Conservation (phyloP, 2,329 filamentous ascomycete genomes). For the Exserohilum rostratum region DNA sequence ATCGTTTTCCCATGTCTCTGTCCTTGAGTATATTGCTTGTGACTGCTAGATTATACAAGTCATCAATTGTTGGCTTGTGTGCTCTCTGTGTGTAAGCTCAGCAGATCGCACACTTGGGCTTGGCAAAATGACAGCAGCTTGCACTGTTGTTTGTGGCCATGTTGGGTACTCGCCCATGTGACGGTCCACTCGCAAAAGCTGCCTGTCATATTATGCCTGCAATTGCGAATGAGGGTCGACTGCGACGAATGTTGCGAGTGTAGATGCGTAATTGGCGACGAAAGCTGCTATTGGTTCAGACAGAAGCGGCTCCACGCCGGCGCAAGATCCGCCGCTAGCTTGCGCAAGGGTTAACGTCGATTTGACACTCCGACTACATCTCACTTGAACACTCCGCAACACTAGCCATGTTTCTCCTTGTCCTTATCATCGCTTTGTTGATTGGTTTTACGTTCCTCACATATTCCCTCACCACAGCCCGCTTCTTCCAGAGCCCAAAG, state of each 20-base stretch:
- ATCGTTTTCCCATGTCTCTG: neutral
- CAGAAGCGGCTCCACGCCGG: neutral
- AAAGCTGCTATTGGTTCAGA: neutral
- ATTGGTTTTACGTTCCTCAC: slow-evolving; percentile 26
- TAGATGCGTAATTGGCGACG: neutral
- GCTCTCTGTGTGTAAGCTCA: too few species aligned
- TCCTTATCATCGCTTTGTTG: neutral
- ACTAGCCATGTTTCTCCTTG: slow-evolving; percentile 10
- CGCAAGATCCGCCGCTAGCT: slow-evolving; percentile 2
- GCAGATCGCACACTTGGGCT: neutral
- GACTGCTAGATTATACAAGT: too few species aligned
- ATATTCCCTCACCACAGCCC: slow-evolving; percentile 25
- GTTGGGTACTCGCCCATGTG: neutral
- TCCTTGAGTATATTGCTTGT: too few species aligned
- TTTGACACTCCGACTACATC: slow-evolving; percentile 1
- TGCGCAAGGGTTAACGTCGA: neutral
- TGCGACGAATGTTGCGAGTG: neutral
- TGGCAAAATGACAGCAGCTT: neutral
- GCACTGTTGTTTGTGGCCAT: neutral
- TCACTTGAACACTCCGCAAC: neutral
- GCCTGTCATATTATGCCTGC: neutral
- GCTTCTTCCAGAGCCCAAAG: slow-evolving; percentile 25
- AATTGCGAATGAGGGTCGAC: neutral
- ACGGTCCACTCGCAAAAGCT: too few species aligned
- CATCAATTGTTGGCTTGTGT: too few species aligned